Evolutionary conservation across 139 green algal genomes (phyloP), one percentile per base, ranked within the genome.

Genomic region (Bryopsis sp.): DNA sequence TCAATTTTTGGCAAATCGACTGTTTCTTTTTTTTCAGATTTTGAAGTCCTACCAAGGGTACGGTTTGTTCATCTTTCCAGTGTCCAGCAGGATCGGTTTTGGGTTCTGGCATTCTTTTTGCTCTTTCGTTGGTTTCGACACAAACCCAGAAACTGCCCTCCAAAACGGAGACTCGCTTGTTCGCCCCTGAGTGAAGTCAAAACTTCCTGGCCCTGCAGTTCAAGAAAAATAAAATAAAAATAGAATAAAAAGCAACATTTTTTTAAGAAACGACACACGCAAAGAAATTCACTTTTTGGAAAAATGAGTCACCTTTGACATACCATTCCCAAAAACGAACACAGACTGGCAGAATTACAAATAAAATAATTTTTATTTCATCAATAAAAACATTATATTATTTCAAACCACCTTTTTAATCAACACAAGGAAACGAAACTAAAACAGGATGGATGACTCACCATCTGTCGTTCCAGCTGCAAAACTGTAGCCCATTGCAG

Each of bases 71-170:
- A 85, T 76, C 48, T 87, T 67, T 31, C 89, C 85, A n/a, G 81
- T 87, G 70, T 95, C 86, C 33, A 95, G 78, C 59, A 95, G 78
- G 29, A 95, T 88, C 39, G 87, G 89, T 67, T 95, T 95, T 46
- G 88, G 87, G 24, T 71, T 70, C n/a, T 95, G 89, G 75, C 89
- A 95, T 3, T 61, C 58, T 3, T 70, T 31, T 78, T 95, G 89
- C 33, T 81, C 22, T 2, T 33, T 8, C 7, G 74, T 67, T 2
- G 76, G 72, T n/a, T n/a, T 2, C 31, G 80, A 64, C 26, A 94
- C 62, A 65, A 93, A 83, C 64, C 70, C 50, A 47, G 73, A 29
- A 32, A 94, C 79, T 7, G 88, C 35, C 31, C 71, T 71, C 87
- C 87, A 94, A 75, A 94, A 91, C 19, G 73, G 34, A 2, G 83